Evolutionary conservation across 768 basidiomycete species (phyloP), one percentile per base, ranked within the genome.

Genomic region (Hericium rajendrae): DNA sequence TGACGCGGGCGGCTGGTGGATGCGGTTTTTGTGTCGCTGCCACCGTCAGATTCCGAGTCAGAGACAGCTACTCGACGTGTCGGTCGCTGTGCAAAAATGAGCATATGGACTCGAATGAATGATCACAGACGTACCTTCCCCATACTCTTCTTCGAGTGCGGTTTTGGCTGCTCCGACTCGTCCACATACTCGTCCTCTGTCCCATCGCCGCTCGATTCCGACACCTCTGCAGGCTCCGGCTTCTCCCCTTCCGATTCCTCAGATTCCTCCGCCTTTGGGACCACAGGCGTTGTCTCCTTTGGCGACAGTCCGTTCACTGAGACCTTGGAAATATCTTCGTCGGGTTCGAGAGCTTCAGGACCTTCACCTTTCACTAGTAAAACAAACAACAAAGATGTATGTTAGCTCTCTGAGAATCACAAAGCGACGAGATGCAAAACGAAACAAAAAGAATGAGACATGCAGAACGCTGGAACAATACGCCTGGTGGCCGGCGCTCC

Each of bases 131-230:
- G 63, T 62, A 83, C 84, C 75, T 76, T 80, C n/a, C 65, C 66
- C 69, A 62, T 57, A 64, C 65, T 68, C 67, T 73, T 64, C 60
- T 49, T 68, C 61, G 32, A 32, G 32, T 32, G 32, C 32, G 32
- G 32, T 6, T 73, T 75, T 20, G 56, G 53, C 62, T 64, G 68
- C 58, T 67, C 67, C 72, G 67, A 59, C 37, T 80, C 78, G 46
- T 73, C 82, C 51, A 86, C 75, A 67, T 87, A 90, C 63, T 91
- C 88, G 64, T 90, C 88, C 59, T 80, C 86, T 66, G 83, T 86
- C 56, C 70, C 66, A 22, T 71, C 66, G 32, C 65, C 68, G 22
- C 59, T 55, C 16, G 64, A 64, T 53, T 67, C 66, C 13, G 65
- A 64, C 51, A 62, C 18, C 40, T 64, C 64, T 38, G 55, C 62